Percentiles rank a stretch among this genome's conserved stretches.
These are phyloP conservation scores for Coprinopsis marcescibilis DNA, from an alignment of 768 basidiomycete species.

Conservation along the genomic window DNA sequence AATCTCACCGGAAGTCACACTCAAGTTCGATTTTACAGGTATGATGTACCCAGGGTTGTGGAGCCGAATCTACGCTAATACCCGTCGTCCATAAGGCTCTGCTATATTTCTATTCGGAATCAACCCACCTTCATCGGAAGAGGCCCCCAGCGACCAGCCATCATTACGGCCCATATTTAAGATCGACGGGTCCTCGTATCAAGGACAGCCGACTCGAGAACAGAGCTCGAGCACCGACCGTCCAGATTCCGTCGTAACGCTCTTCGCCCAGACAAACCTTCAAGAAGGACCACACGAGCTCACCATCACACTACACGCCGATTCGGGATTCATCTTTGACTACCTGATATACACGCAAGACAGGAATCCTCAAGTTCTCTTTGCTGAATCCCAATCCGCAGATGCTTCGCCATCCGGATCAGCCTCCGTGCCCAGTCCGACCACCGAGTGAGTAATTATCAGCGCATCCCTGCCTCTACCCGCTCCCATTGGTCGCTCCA, in stretches of 20 bases:
- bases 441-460: constrained; percentile 3
- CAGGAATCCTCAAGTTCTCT: constrained; percentile 5
- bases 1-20: too few species aligned
- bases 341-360: constrained; percentile 35
- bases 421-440: neutral
- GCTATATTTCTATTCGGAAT: constrained; percentile 43
- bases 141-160: constrained; percentile 26
- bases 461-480: neutral
- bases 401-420: constrained; percentile 1
- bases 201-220: constrained; percentile 26
- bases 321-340: constrained; percentile 46
- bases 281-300: constrained; percentile 36
- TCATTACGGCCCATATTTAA: too few species aligned
- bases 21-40: constrained; percentile 42
- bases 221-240: constrained; percentile 22
- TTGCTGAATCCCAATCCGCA: neutral
- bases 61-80: neutral
- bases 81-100: constrained; percentile 28
- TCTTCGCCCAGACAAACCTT: constrained; percentile 31
- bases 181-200: constrained; percentile 30
- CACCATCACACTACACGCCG: constrained; percentile 35
- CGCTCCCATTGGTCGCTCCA: neutral
- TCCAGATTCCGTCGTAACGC: constrained; percentile 22
- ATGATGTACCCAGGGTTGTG: constrained; percentile 6
- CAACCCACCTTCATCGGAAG: constrained; percentile 23